Conservation (phyloP, 2,329 filamentous ascomycete species). For the Blumeria graminis region DNA sequence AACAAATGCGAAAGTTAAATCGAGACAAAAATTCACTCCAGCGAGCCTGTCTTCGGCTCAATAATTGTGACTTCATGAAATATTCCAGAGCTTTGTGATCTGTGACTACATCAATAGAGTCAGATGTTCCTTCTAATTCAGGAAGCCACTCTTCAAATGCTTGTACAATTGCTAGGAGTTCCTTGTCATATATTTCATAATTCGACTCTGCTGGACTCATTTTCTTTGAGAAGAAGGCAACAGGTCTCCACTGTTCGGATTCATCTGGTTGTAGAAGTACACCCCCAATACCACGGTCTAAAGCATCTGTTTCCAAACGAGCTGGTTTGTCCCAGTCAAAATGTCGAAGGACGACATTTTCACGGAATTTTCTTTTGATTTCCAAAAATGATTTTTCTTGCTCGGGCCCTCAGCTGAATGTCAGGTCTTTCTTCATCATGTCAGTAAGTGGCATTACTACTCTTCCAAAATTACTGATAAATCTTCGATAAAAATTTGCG, state of each 20-base stretch:
- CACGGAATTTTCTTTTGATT: not conserved
- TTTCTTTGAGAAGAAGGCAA: not conserved
- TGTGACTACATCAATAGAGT: not conserved
- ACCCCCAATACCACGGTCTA: not conserved
- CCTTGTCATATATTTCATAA: not conserved
- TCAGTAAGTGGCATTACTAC: not conserved
- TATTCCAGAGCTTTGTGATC: not conserved
- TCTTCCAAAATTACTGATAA: not conserved
- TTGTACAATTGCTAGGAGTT: not conserved
- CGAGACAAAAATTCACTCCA: not conserved
- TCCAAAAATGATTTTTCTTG: not conserved
- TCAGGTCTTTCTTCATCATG: not conserved
- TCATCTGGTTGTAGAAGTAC: not conserved
- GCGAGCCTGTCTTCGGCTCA: not conserved
- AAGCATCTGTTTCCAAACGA: not conserved
- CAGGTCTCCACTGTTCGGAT: not conserved
- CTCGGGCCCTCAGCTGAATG: not conserved
- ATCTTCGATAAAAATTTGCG: not conserved
- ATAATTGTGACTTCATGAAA: not conserved
- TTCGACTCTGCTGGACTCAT: not conserved
- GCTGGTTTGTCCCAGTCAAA: not conserved
- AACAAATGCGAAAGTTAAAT: not conserved
- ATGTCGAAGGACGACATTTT: not conserved
- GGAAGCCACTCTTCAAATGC: not conserved
- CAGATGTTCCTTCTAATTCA: not conserved